These are phyloP conservation scores for Clonostachys byssicola DNA, from an alignment of 2,329 filamentous ascomycete genomes.

Conservation along the genomic window DNA sequence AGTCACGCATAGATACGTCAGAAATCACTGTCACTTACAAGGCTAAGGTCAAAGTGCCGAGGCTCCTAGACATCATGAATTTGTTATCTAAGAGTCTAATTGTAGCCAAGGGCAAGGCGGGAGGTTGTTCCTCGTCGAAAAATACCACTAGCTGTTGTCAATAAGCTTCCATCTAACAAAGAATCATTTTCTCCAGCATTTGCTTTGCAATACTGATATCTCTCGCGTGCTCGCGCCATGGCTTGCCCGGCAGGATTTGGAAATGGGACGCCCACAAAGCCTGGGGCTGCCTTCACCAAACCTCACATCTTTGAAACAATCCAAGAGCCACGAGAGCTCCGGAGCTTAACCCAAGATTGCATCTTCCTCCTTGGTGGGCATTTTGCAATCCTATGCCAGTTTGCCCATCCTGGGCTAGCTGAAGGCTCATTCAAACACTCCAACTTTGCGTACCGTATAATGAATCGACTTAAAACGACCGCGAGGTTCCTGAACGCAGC, in stretches of 20 bases:
- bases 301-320: constrained; percentile 12
- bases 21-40: no score
- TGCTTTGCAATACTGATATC: no score
- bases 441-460: constrained; percentile 27
- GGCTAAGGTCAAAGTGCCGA: no score
- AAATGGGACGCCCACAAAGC: background rate
- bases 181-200: no score
- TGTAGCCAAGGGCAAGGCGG: no score
- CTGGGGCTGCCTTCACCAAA: constrained; percentile 1
- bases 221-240: background rate
- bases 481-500: constrained; percentile 33
- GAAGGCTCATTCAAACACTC: constrained; percentile 28
- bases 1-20: no score
- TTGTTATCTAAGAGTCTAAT: no score
- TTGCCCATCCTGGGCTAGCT: constrained; percentile 30
- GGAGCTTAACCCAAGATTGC: constrained; percentile 8
- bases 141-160: no score
- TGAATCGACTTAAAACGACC: constrained; percentile 27
- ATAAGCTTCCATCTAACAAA: no score
- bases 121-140: no score
- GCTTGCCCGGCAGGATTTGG: constrained; percentile 1
- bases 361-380: constrained; percentile 12
- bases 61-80: no score
- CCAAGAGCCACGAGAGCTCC: constrained; percentile 9
- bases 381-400: constrained; percentile 28